phyloP scores from a whole-genome alignment of 495 filamentous ascomycete genomes.

The Aspergillus taichungensis region DNA sequence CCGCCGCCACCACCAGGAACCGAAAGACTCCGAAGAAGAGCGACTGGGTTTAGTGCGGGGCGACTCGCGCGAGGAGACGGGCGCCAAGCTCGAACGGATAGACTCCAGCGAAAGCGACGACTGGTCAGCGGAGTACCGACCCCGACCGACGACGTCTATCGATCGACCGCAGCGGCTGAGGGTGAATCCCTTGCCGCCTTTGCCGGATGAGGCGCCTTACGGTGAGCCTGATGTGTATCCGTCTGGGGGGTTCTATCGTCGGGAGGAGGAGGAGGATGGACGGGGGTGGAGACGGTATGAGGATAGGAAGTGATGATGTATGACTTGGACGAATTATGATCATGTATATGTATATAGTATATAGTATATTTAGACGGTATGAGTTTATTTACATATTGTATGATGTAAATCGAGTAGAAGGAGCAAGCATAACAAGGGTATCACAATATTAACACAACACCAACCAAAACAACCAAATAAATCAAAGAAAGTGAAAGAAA shows the following conservation, averaged over 20 bases:
- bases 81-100: slow-evolving; percentile 24
- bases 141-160: no score
- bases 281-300: no score
- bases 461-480: neutral
- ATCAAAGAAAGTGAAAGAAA: slow-evolving; percentile 2
- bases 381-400: no score
- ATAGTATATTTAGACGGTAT: slow-evolving; percentile 20
- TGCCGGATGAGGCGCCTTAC: slow-evolving; percentile 12
- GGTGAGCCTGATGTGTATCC: slow-evolving; percentile 2
- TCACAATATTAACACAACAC: slow-evolving; percentile 1
- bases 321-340: slow-evolving; percentile 12
- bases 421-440: neutral
- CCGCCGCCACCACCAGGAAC: slow-evolving; percentile 36
- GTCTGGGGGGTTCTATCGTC: no score
- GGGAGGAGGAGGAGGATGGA: no score
- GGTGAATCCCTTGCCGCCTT: slow-evolving; percentile 13
- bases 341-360: slow-evolving; percentile 20
- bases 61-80: slow-evolving; percentile 39
- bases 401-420: no score
- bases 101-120: slow-evolving; percentile 17
- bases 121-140: no score
- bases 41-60: slow-evolving; percentile 77
- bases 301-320: slow-evolving; percentile 1
- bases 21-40: slow-evolving; percentile 72
- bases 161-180: slow-evolving; percentile 4